A percentile compares a stretch with the other conserved stretches of the same genome.
Evolutionary conservation across 2,329 filamentous ascomycete species (phyloP).

Genomic region (Aureobasidium subglaciale): DNA sequence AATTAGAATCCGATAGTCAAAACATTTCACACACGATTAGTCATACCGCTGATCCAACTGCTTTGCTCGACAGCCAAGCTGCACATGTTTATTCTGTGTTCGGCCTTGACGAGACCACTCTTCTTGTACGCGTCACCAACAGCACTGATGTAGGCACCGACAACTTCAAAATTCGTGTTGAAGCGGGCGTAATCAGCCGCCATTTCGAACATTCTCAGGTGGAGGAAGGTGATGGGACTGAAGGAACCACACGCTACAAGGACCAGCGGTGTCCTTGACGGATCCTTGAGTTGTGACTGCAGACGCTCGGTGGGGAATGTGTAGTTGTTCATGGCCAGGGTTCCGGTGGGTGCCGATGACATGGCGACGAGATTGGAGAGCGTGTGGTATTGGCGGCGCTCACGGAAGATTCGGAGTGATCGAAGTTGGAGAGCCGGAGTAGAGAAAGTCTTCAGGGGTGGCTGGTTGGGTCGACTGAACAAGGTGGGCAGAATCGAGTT

Average conservation of each 20-base stretch:
- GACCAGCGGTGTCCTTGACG: slow-evolving; percentile 55
- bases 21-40: background rate
- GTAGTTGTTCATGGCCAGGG: slow-evolving; percentile 43
- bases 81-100: slow-evolving; percentile 79
- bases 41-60: slow-evolving; percentile 58
- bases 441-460: background rate
- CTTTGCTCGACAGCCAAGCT: slow-evolving; percentile 70
- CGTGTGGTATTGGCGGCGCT: slow-evolving; percentile 2
- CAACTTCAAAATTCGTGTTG: slow-evolving; percentile 71
- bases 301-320: slow-evolving; percentile 56
- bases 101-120: slow-evolving; percentile 64
- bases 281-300: slow-evolving; percentile 48
- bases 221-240: slow-evolving; percentile 50
- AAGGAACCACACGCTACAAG: slow-evolving; percentile 60
- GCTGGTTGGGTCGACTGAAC: background rate
- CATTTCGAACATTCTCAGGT: slow-evolving; percentile 85
- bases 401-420: background rate
- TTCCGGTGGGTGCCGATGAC: slow-evolving; percentile 10
- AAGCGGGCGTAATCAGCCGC: slow-evolving; percentile 71
- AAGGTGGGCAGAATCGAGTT: background rate
- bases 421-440: background rate
- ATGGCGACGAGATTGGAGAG: slow-evolving; percentile 13
- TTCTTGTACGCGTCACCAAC: slow-evolving; percentile 74
- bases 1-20: background rate
- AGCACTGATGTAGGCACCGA: slow-evolving; percentile 80